Conservation (phyloP, 805 yeast genomes). For the Starmerella etchellsii region DNA sequence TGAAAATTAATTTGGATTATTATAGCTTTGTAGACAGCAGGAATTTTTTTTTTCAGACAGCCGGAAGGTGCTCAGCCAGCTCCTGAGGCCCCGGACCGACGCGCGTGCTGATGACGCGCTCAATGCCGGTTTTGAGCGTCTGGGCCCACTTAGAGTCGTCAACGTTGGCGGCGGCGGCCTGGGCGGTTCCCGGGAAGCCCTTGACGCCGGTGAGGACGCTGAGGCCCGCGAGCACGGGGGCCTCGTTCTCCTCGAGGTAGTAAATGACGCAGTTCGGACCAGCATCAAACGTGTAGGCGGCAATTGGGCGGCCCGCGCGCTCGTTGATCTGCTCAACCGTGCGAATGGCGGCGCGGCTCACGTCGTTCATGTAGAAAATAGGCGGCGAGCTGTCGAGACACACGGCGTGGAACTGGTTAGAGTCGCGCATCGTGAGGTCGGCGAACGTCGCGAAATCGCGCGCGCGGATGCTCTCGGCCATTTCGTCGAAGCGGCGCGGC, state of each 20-base stretch:
- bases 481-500: conserved; percentile 69
- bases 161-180: not conserved
- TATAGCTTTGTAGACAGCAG: too few species aligned
- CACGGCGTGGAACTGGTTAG: conserved; percentile 96
- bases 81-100: conserved; percentile 82
- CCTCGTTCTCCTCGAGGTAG: conserved; percentile 65
- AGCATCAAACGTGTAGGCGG: conserved; percentile 97
- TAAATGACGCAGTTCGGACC: conserved; percentile 98
- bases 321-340: conserved; percentile 68
- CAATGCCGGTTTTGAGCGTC: conserved; percentile 55
- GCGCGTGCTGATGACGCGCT: conserved; percentile 68
- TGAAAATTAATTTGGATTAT: too few species aligned
- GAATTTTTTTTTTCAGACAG: too few species aligned
- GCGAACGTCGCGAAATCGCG: conserved; percentile 74
- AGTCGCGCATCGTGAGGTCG: conserved; percentile 86
- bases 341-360: conserved; percentile 70
- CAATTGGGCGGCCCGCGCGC: conserved; percentile 48
- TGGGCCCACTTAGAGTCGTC: conserved; percentile 30
- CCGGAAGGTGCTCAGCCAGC: conserved; percentile 26
- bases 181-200: conserved; percentile 26
- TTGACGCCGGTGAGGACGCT: conserved; percentile 55
- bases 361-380: conserved; percentile 83
- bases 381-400: conserved; percentile 94
- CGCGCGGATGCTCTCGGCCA: conserved; percentile 63
- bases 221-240: conserved; percentile 57